These are phyloP conservation scores for Exserohilum rostratum DNA, from an alignment of 2,329 filamentous ascomycete genomes.

Conservation along the genomic window DNA sequence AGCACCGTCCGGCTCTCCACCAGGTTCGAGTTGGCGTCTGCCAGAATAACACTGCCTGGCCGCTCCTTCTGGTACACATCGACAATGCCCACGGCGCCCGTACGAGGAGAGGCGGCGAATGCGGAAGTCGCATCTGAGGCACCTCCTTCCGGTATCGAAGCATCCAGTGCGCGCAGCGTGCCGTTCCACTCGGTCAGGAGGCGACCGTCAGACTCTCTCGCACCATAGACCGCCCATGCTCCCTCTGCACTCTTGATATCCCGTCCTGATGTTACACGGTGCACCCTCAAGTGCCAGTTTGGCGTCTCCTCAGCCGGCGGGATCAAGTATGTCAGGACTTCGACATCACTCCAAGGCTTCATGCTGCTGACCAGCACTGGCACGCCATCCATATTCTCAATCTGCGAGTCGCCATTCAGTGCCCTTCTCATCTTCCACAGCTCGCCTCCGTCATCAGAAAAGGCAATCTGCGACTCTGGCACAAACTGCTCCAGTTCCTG, in stretches of 20 bases:
- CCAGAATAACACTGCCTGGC: conserved; percentile 70
- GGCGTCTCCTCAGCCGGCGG: conserved; percentile 64
- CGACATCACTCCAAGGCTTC: conserved; percentile 73
- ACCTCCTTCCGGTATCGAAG: conserved; percentile 51
- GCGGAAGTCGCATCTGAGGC: conserved; percentile 39
- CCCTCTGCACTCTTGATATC: conserved; percentile 75
- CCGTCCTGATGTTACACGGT: conserved; percentile 65
- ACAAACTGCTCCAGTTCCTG: conserved; percentile 80
- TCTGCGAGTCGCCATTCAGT: conserved; percentile 64
- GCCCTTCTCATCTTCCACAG: conserved; percentile 78
- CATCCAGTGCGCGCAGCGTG: conserved; percentile 36
- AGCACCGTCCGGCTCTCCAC: conserved; percentile 74
- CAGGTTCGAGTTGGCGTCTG: conserved; percentile 80
- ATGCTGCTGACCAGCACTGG: conserved; percentile 72
- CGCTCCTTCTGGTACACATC: conserved; percentile 54
- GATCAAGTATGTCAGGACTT: conserved; percentile 68
- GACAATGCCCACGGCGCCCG: conserved; percentile 59
- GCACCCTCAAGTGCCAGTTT: conserved; percentile 71
- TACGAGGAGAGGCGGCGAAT: conserved; percentile 56
- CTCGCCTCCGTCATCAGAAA: conserved; percentile 79
- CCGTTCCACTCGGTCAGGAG: conserved; percentile 50
- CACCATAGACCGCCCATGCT: conserved; percentile 71
- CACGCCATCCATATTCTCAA: conserved; percentile 61
- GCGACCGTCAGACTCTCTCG: conserved; percentile 65
- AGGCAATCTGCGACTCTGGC: conserved; percentile 74